Evolutionary conservation across 2,329 filamentous ascomycete species (phyloP).

Genomic region (Colletotrichum eremochloae): DNA sequence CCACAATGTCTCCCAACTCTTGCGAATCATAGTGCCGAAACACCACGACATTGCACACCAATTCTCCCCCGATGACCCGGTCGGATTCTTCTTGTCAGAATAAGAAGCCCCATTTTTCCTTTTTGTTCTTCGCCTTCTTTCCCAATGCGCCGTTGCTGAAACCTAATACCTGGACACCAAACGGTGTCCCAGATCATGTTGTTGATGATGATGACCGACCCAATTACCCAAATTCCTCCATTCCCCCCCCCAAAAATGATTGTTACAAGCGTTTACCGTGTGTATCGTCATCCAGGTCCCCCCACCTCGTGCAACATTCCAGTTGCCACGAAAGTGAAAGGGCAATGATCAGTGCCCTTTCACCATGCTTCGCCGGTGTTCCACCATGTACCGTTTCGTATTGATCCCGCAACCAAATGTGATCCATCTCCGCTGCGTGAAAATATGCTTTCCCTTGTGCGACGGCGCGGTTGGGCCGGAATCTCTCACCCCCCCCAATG

Average conservation of each 20-base stretch:
- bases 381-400: constrained; percentile 12
- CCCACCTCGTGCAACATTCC: constrained; percentile 29
- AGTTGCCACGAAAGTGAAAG: constrained; percentile 26
- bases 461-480: constrained; percentile 22
- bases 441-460: constrained; percentile 10
- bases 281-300: constrained; percentile 32
- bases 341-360: constrained; percentile 1
- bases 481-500: not conserved
- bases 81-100: constrained; percentile 32
- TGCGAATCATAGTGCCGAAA: not conserved
- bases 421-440: constrained; percentile 24
- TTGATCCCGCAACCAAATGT: constrained; percentile 14
- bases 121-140: constrained; percentile 40
- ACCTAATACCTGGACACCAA: constrained; percentile 25
- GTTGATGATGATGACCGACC: constrained; percentile 27
- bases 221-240: constrained; percentile 22
- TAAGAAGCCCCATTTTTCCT: constrained; percentile 33
- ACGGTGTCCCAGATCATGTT: constrained; percentile 33
- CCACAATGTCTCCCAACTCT: not conserved
- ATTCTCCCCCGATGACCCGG: constrained; percentile 19
- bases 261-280: constrained; percentile 39
- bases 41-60: not conserved
- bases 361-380: constrained; percentile 19
- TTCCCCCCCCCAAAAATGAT: constrained; percentile 4
- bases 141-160: constrained; percentile 41